Evolutionary conservation across 495 filamentous ascomycete species (phyloP).

Genomic region (Penicillium ochrochloron): DNA sequence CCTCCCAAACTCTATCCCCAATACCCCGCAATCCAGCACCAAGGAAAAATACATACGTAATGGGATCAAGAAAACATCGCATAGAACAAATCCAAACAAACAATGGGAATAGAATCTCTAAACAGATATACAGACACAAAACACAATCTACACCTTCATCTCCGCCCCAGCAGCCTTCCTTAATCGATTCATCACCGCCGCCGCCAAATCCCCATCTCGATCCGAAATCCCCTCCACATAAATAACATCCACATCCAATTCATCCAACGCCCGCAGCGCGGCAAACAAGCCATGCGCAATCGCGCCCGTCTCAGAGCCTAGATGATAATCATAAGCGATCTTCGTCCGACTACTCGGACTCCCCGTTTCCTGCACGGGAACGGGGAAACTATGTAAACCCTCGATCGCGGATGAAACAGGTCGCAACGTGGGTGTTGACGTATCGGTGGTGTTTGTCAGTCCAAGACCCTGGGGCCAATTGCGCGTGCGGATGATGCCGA

Average conservation of each 20-base stretch:
- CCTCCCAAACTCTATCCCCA: conserved; percentile 14
- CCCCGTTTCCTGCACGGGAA: conserved; percentile 36
- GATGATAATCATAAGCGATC: conserved; percentile 52
- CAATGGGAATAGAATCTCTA: neutral
- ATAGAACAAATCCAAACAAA: neutral
- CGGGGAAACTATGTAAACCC: conserved; percentile 36
- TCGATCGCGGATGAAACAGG: conserved; percentile 37
- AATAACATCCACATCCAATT: conserved; percentile 77
- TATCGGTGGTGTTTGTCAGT: conserved; percentile 34
- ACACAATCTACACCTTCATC: conserved; percentile 38
- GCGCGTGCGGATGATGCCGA: conserved; percentile 54
- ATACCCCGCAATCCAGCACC: conserved; percentile 10
- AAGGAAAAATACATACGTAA: conserved; percentile 17
- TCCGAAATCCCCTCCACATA: conserved; percentile 90
- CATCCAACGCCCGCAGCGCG: conserved; percentile 82
- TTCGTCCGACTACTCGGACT: conserved; percentile 34
- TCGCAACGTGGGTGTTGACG: conserved; percentile 29
- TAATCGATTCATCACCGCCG: conserved; percentile 94
- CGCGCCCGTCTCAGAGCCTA: conserved; percentile 69
- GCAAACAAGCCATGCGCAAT: conserved; percentile 89
- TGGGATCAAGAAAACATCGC: neutral
- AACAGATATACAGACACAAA: neutral
- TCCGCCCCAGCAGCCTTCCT: conserved; percentile 77
- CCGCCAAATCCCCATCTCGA: conserved; percentile 74
- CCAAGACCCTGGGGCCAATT: conserved; percentile 47